These are phyloP conservation scores for Cerioporus squamosus DNA, from an alignment of 1,284 basidiomycete genomes.

Conservation along the genomic window DNA sequence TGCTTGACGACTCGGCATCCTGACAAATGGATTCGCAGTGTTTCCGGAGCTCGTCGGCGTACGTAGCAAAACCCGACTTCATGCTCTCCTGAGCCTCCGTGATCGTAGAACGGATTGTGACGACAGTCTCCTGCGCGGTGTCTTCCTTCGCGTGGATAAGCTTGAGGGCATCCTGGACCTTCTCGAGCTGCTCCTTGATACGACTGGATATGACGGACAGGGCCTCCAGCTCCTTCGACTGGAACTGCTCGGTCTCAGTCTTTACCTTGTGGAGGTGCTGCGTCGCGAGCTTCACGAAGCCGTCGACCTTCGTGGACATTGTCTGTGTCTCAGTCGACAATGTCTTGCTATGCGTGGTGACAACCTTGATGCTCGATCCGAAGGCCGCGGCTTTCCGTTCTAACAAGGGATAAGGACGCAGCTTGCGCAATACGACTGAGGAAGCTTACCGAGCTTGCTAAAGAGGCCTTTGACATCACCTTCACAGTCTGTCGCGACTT, in stretches of 20 bases:
- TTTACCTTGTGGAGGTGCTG: slow-evolving; percentile 59
- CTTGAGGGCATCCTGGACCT: slow-evolving; percentile 61
- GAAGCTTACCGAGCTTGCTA: slow-evolving; percentile 76
- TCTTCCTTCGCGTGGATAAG: slow-evolving; percentile 61
- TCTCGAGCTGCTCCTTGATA: slow-evolving; percentile 64
- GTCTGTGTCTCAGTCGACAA: slow-evolving; percentile 55
- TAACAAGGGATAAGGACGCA: slow-evolving; percentile 34
- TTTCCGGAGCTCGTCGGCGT: slow-evolving; percentile 55
- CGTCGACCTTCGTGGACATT: slow-evolving; percentile 63
- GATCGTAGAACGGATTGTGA: slow-evolving; percentile 49
- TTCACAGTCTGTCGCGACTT: slow-evolving; percentile 69
- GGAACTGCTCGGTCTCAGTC: slow-evolving; percentile 59
- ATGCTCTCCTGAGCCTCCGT: slow-evolving; percentile 58
- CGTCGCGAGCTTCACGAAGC: slow-evolving; percentile 62
- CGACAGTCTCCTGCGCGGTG: slow-evolving; percentile 57
- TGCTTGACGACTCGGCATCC: slow-evolving; percentile 48
- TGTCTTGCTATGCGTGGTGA: slow-evolving; percentile 63
- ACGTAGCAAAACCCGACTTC: slow-evolving; percentile 53
- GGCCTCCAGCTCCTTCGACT: slow-evolving; percentile 58
- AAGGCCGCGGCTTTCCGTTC: slow-evolving; percentile 79
- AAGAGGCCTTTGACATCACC: slow-evolving; percentile 78
- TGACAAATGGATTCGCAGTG: slow-evolving; percentile 52
- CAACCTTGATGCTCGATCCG: slow-evolving; percentile 66
- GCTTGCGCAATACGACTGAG: not conserved
- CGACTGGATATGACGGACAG: slow-evolving; percentile 56